These are phyloP conservation scores for Zygotorulaspora chibaensis DNA, from an alignment of 805 yeast species.

Conservation along the genomic window DNA sequence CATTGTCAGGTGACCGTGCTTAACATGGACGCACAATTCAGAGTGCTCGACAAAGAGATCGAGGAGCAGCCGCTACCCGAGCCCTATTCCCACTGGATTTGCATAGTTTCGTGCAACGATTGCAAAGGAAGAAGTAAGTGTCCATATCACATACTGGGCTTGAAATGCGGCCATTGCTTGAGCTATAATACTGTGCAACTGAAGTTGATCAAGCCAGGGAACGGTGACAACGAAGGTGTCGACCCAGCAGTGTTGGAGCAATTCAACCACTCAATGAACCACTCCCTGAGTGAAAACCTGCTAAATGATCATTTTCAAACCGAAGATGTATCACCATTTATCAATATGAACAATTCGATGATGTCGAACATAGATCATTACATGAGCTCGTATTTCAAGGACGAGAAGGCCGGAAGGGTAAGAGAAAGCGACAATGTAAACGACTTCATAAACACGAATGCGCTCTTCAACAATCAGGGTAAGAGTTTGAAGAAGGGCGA, in stretches of 20 bases:
- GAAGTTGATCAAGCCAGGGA: constrained; percentile 64
- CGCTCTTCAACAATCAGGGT: constrained; percentile 12
- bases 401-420: constrained; percentile 8
- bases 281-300: constrained; percentile 15
- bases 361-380: constrained; percentile 19
- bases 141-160: constrained; percentile 76
- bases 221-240: constrained; percentile 33
- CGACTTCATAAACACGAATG: constrained; percentile 18
- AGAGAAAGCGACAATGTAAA: constrained; percentile 15
- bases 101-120: constrained; percentile 76
- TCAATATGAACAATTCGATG: constrained; percentile 19
- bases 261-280: constrained; percentile 14
- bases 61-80: constrained; percentile 70
- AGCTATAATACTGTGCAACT: constrained; percentile 83
- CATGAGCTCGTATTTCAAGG: constrained; percentile 20
- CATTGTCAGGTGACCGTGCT: constrained; percentile 78
- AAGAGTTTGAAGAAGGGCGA: neutral
- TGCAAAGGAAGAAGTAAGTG: constrained; percentile 79
- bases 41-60: constrained; percentile 83
- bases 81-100: constrained; percentile 72
- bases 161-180: constrained; percentile 80
- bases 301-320: constrained; percentile 23
- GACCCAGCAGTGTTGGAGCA: constrained; percentile 14
- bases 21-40: constrained; percentile 83
- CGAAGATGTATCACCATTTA: constrained; percentile 23